Conservation (phyloP, 768 basidiomycete genomes). For the Termitomyces sp. region DNA sequence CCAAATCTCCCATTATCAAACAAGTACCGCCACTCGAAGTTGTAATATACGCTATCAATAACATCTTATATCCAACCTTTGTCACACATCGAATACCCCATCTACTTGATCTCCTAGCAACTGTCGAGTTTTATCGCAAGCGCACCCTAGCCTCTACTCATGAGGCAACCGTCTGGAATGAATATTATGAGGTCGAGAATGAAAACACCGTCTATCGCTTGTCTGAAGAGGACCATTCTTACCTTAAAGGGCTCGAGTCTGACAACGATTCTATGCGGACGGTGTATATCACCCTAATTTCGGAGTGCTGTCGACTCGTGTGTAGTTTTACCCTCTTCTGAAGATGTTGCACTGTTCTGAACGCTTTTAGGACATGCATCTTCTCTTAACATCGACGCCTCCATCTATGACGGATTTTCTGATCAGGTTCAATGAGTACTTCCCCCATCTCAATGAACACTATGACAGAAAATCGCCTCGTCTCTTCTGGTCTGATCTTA, state of each 20-base stretch:
- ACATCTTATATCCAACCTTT: conserved; percentile 25
- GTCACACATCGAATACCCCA: conserved; percentile 23
- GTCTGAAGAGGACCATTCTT: conserved; percentile 16
- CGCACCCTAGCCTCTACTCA: conserved; percentile 22
- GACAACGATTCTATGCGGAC: conserved; percentile 19
- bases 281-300: conserved; percentile 30
- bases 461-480: conserved; percentile 16
- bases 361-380: conserved; percentile 27
- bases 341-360: not conserved
- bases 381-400: conserved; percentile 24
- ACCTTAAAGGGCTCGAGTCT: conserved; percentile 16
- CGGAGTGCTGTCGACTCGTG: conserved; percentile 25
- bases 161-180: conserved; percentile 24
- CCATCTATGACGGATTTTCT: conserved; percentile 30
- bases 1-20: conserved; percentile 19
- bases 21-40: conserved; percentile 25
- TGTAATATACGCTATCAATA: conserved; percentile 27
- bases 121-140: conserved; percentile 33
- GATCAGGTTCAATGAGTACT: conserved; percentile 39
- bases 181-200: conserved; percentile 19
- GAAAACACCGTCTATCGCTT: conserved; percentile 11
- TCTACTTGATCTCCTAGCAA: conserved; percentile 32
- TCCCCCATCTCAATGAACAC: conserved; percentile 26
- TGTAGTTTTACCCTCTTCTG: conserved; percentile 5
- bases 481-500: conserved; percentile 25